phyloP scores from a whole-genome alignment of 2,329 filamentous ascomycete genomes.

The Cylindrodendrum hubeiense region DNA sequence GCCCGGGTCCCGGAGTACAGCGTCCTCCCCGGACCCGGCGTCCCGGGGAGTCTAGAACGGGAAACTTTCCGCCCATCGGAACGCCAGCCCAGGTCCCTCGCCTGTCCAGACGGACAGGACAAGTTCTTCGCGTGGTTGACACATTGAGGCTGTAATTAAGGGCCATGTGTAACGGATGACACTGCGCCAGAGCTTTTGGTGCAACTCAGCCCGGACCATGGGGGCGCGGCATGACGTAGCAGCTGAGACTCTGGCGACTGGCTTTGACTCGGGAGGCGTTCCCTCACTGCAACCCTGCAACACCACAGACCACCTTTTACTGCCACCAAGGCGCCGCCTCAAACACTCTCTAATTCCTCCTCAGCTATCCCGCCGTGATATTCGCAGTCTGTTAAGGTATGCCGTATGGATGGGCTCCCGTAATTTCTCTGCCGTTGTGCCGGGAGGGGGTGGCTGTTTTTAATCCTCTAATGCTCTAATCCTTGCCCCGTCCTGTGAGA shows the following conservation, averaged over 20 bases:
- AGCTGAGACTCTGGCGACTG: slow-evolving; percentile 18
- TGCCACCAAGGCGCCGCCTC: no score
- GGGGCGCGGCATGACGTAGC: slow-evolving; percentile 39
- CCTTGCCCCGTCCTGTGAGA: background rate
- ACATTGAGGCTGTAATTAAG: background rate
- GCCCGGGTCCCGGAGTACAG: slow-evolving; percentile 10
- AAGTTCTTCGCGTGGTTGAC: background rate
- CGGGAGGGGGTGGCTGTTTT: background rate
- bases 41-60: slow-evolving; percentile 15
- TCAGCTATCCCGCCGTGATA: background rate
- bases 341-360: background rate
- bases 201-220: slow-evolving; percentile 17
- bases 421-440: background rate
- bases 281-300: background rate
- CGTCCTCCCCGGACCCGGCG: slow-evolving; percentile 6
- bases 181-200: slow-evolving; percentile 8
- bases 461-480: no score
- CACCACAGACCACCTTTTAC: background rate
- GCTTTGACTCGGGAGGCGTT: slow-evolving; percentile 3
- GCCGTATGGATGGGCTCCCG: background rate
- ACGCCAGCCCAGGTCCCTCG: background rate
- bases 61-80: background rate
- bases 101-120: no score
- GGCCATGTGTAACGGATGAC: background rate
- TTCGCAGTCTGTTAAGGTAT: background rate